A percentile compares a stretch with the other conserved stretches of the same genome.
These are phyloP conservation scores for Backusella morwellensis DNA, from an alignment of 192 early-diverging fungal genomes.

Conservation along the genomic window DNA sequence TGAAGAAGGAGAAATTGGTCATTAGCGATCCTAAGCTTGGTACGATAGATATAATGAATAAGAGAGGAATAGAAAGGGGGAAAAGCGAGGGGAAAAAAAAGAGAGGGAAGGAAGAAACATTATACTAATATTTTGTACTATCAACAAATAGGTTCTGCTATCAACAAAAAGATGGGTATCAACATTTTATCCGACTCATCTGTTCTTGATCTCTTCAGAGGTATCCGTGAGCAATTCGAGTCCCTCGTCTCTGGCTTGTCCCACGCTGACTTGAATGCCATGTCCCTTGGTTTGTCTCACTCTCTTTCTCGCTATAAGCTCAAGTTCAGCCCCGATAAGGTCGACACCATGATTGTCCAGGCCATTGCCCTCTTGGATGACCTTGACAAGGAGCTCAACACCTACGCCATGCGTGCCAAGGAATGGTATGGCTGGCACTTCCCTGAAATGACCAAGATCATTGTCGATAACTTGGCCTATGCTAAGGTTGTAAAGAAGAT, in stretches of 20 bases:
- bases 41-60: constrained; percentile 21
- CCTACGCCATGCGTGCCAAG: constrained; percentile 90
- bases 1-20: constrained; percentile 89
- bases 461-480: constrained; percentile 95
- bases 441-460: constrained; percentile 96
- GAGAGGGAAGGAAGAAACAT: no score
- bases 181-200: constrained; percentile 80
- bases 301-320: constrained; percentile 98
- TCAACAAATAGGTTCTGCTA: constrained; percentile 51
- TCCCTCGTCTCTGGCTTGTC: constrained; percentile 86
- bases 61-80: no score
- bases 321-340: constrained; percentile 99
- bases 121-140: neutral
- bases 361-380: constrained; percentile 97
- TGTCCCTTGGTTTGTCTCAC: constrained; percentile 98
- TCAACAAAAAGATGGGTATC: constrained; percentile 86
- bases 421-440: constrained; percentile 99
- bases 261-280: constrained; percentile 86
- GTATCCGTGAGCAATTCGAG: constrained; percentile 92
- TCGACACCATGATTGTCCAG: constrained; percentile 99
- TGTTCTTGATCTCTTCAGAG: constrained; percentile 91
- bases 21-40: constrained; percentile 95
- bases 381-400: constrained; percentile 99
- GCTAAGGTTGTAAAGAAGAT: constrained; percentile 87
- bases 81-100: neutral